These are phyloP conservation scores for Candida railenensis DNA, from an alignment of 805 yeast species.

Conservation along the genomic window DNA sequence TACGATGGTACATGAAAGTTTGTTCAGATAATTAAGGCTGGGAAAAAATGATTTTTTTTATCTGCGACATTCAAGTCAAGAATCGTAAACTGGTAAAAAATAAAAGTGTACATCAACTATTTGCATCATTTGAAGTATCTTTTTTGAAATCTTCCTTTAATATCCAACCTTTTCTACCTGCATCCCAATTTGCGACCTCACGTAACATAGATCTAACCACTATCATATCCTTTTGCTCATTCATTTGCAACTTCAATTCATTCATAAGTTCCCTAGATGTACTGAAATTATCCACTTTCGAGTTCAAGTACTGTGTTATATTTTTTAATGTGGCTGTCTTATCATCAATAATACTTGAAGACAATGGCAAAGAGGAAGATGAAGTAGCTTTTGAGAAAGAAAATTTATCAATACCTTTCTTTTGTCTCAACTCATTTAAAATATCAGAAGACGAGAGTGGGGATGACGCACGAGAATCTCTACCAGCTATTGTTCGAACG, in stretches of 20 bases:
- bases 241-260: conserved; percentile 23
- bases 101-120: too few species aligned
- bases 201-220: conserved; percentile 67
- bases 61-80: background rate
- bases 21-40: background rate
- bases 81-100: too few species aligned
- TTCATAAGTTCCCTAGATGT: conserved; percentile 50
- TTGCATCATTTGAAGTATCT: background rate
- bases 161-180: conserved; percentile 59
- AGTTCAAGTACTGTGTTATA: conserved; percentile 39
- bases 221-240: conserved; percentile 50
- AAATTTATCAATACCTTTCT: conserved; percentile 22
- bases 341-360: conserved; percentile 11
- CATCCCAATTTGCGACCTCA: conserved; percentile 68
- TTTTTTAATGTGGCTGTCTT: conserved; percentile 25
- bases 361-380: background rate
- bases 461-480: background rate
- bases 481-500: background rate
- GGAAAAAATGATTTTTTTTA: too few species aligned
- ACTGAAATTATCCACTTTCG: conserved; percentile 39
- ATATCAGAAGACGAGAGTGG: conserved; percentile 48
- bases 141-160: conserved; percentile 49
- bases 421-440: conserved; percentile 45
- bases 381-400: conserved; percentile 11
- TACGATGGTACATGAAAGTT: background rate